Base-by-base conservation (phyloP, 768 basidiomycete genomes). In the Exidia glandulosa region DNA sequence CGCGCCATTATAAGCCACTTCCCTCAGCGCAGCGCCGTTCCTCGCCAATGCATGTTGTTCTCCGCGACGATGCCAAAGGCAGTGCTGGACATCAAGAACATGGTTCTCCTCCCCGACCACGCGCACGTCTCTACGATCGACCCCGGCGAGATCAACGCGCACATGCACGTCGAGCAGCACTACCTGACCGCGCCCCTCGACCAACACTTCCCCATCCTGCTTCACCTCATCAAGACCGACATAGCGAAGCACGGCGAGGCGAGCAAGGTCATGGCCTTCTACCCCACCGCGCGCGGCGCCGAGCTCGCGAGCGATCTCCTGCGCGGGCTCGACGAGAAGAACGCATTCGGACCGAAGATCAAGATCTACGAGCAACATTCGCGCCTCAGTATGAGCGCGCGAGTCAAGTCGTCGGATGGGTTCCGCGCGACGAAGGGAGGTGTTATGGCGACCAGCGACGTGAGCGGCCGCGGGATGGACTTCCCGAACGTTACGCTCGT, bases 401-500 rank as follows among this genome's bases (percentile, higher is more conserved):
- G 86, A 9, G 74, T 69, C 3, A 74, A 74, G 57, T 78, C 78
- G 2, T 77, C 81, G 1, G 76, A 80, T n/a, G 62, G 68, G 19
- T 85, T 86, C 69, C 74, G 73, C 31, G 65, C 66, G 3, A 69
- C 76, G 0, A 70, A 66, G n/a, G 75, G 73, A 3, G 81, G 73
- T 4, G 70, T 83, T 47, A 66, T 84, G 34, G 69, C 82, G 50
- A 77, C 79, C n/a, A 78, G 76, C 9, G 82, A 84, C 63, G 81
- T 84, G 25, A 80, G 79, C 47, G 81, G 85, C 2, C 73, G 86
- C 23, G 86, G 86, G 6, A 82, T 87, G 73, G 85, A 87, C 68
- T 82, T 86, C 67, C 83, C 84, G 2, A 80, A 81, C 19, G 82
- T 87, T 6, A 82, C 84, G 0, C 74, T 79, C 1, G 79, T 87